Evolutionary conservation across 2,329 filamentous ascomycete genomes (phyloP).

Genomic region (Penicillium sp.): DNA sequence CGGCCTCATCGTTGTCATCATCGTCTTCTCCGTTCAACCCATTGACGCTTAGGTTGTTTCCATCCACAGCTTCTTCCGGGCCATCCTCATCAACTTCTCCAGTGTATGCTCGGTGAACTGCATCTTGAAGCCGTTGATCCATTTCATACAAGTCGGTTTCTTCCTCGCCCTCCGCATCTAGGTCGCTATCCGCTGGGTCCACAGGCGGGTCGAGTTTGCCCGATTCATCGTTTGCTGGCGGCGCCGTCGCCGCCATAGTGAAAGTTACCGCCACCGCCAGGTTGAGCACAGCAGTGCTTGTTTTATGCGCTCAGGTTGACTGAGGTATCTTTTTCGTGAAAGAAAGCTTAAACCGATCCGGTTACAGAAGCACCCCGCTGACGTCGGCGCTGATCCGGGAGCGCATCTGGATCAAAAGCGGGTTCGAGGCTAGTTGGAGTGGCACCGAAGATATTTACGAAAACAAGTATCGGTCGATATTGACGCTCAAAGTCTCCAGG

Average conservation of each 20-base stretch:
- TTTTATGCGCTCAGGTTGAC: slow-evolving; percentile 7
- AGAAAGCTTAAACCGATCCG: slow-evolving; percentile 23
- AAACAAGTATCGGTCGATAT: neutral
- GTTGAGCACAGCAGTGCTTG: slow-evolving; percentile 19
- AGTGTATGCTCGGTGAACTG: slow-evolving; percentile 35
- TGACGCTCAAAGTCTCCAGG: slow-evolving; percentile 5
- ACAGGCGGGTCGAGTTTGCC: slow-evolving; percentile 28
- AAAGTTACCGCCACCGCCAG: slow-evolving; percentile 39
- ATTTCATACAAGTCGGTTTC: slow-evolving; percentile 41
- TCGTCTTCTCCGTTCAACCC: slow-evolving; percentile 32
- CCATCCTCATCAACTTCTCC: slow-evolving; percentile 30
- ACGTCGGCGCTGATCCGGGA: slow-evolving; percentile 21
- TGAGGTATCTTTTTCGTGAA: slow-evolving; percentile 9
- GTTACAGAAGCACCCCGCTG: slow-evolving; percentile 30
- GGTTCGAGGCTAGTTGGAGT: neutral
- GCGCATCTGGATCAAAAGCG: slow-evolving; percentile 20
- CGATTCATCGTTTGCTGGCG: slow-evolving; percentile 36
- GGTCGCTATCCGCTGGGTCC: slow-evolving; percentile 40
- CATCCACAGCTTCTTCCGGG: slow-evolving; percentile 29
- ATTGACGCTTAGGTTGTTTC: slow-evolving; percentile 25
- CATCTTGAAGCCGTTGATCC: slow-evolving; percentile 39
- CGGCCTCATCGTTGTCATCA: slow-evolving; percentile 45
- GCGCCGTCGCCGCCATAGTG: slow-evolving; percentile 42
- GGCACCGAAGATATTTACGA: neutral
- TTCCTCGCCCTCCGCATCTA: slow-evolving; percentile 45